Evolutionary conservation across 2,329 filamentous ascomycete species (phyloP), one percentile per base, ranked within the genome.

Genomic region (Neophaeococcomyces mojaviensis): DNA sequence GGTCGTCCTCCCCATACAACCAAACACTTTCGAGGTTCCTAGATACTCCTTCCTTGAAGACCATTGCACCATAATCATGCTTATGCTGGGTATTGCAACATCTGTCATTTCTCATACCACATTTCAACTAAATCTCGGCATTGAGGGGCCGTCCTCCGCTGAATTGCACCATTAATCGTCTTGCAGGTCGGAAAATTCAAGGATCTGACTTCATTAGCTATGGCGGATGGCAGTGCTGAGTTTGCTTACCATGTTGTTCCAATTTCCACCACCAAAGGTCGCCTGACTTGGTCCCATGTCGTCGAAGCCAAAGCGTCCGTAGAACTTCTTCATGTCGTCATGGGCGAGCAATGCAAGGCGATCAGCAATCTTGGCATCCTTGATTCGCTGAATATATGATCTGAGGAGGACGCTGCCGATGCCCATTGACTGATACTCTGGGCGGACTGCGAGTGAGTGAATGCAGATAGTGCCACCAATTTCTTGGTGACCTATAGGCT

Each of bases 361-460:
- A 56, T 88, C 80, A 2, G 81, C 85, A 39, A 86, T 74, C 1
- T 74, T 80, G 1, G 82, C 77, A 49, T 79, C 77, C 59, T 79
- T 81, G 66, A 92, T 83, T 44, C 86, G 77, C 61, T 89, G 82
- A 46, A 89, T 73, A 59, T 88, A 95, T 3, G 82, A 76, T 63
- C 79, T 82, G 68, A 94, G 72, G 49, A 94, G 68, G 16, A 82
- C 79, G 52, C 77, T 80, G 13, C 86, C 89, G 2, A 94, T 70
- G 1, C 86, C 84, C 47, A 81, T 79, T 28, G 78, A 73, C 54
- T 92, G 86, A 47, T 88, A 79, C 49, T 81, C 77, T 1, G 86
- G 87, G 45, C 84, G 72, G 4, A 95, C 82, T 15, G 85, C 86
- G 4, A 96, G 73, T 0, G 86, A 90, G 65, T 96, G 89, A 40